These are phyloP conservation scores for Colletotrichum phormii DNA, from an alignment of 2,329 filamentous ascomycete species.

Conservation along the genomic window DNA sequence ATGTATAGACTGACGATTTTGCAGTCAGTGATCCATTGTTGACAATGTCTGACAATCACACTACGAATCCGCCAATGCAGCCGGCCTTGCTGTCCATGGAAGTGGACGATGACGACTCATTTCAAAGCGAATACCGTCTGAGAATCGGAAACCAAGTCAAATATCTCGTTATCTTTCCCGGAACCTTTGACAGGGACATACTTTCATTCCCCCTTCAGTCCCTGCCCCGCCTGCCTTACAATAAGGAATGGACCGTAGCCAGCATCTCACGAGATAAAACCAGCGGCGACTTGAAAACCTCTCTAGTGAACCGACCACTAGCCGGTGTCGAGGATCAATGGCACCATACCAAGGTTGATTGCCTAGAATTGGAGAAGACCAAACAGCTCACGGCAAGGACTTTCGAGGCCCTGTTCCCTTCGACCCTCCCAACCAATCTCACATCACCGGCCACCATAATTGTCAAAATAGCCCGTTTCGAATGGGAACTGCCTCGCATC, in stretches of 20 bases:
- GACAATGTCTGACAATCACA: constrained; percentile 37
- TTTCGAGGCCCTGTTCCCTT: constrained; percentile 42
- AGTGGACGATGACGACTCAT: constrained; percentile 37
- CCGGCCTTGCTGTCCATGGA: constrained; percentile 40
- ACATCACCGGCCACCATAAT: constrained; percentile 36
- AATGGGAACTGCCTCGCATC: constrained; percentile 47
- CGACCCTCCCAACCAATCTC: constrained; percentile 35
- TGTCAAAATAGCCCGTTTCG: constrained; percentile 48
- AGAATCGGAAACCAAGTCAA: constrained; percentile 41
- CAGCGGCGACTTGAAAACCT: constrained; percentile 43
- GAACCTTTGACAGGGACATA: constrained; percentile 41
- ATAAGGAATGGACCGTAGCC: constrained; percentile 43
- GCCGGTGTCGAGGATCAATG: constrained; percentile 39
- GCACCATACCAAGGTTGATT: constrained; percentile 42
- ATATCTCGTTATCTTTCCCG: constrained; percentile 42
- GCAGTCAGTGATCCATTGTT: neutral
- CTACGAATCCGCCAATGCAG: constrained; percentile 38
- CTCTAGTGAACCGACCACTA: constrained; percentile 40
- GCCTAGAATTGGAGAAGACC: constrained; percentile 41
- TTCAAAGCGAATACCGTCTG: constrained; percentile 41
- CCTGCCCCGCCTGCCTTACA: constrained; percentile 40
- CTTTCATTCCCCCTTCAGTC: constrained; percentile 42
- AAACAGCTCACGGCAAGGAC: constrained; percentile 42
- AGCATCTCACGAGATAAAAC: constrained; percentile 40
- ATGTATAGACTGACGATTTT: constrained; percentile 10